Base-by-base conservation (phyloP, 768 basidiomycete species). In the Termitomyces sp. region DNA sequence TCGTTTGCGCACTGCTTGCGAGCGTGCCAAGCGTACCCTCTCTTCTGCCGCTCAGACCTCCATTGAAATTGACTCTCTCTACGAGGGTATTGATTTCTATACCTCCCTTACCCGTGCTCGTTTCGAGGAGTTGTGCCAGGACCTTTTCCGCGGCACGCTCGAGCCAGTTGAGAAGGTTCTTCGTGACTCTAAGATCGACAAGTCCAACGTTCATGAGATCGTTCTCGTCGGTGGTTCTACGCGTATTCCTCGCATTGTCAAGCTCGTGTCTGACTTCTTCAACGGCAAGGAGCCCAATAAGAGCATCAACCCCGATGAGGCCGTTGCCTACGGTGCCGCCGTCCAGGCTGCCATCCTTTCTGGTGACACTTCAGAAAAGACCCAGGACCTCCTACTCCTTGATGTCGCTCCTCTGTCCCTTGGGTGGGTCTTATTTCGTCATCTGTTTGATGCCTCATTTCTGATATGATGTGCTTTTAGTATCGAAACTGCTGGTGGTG, bases 291-390 rank as follows among this genome's bases (percentile, higher is more conserved):
- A 97, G 80, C 95, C 93, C 68, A 95, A 94, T 84, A 97, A 95
- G 85, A 90, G 89, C 79, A 98, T 98, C 82, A 98, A 98, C 87
- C 96, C 96, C 53, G 96, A 98, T 64, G 96, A 98, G 79, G 95
- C 96, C 56, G 95, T 98, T 58, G 96, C 96, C 20, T 97, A 97
- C 74, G 95, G 96, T 82, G 96, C 96, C 56, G 96, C 96, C 59
- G 95, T 99, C 67, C 95, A 98, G 78, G 96, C 94, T 57, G 96
- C 95, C 67, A 96, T 98, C 68, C 88, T 98, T 57, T 93, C 96
- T 27, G 96, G 96, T 69, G 94, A 98, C 73, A 96, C 95, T 27
- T 97, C 96, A 1, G 95, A 97, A 79, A 95, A 95, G 81, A 98
- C 95, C 22, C 93, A 96, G 75, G 95, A 98, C 66, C 82, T 98